phyloP scores from a whole-genome alignment of 2,329 filamentous ascomycete species.

The Botrytis sinoallii region DNA sequence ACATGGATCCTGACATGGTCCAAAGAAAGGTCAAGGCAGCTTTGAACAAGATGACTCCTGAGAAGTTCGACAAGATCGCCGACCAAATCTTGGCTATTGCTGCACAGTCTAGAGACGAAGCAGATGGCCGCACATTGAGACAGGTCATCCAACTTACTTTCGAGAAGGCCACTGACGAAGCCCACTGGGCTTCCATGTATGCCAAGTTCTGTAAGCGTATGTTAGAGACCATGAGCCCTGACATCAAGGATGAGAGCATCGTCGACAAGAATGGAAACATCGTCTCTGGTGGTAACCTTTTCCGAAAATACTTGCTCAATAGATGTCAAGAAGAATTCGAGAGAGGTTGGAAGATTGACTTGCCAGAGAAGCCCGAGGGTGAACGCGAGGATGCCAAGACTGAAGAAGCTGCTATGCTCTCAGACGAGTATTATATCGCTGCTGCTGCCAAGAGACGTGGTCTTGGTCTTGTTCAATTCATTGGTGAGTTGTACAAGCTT shows the following conservation, averaged over 20 bases:
- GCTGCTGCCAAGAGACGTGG: slow-evolving; percentile 94
- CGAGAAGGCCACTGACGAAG: slow-evolving; percentile 97
- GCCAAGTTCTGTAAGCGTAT: slow-evolving; percentile 98
- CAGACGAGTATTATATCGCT: slow-evolving; percentile 93
- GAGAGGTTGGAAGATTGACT: slow-evolving; percentile 89
- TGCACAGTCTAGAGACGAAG: slow-evolving; percentile 91
- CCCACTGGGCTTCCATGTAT: slow-evolving; percentile 98
- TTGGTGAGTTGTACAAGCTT: slow-evolving; percentile 98
- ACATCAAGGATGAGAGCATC: slow-evolving; percentile 94
- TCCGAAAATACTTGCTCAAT: slow-evolving; percentile 98
- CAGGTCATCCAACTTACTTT: slow-evolving; percentile 99
- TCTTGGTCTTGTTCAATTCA: slow-evolving; percentile 97
- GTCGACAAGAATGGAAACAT: slow-evolving; percentile 84
- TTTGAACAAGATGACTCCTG: slow-evolving; percentile 99
- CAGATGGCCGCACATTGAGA: slow-evolving; percentile 87
- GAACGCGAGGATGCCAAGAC: slow-evolving; percentile 52
- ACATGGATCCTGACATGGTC: slow-evolving; percentile 86
- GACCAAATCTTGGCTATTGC: slow-evolving; percentile 92
- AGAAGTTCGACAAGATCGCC: slow-evolving; percentile 96
- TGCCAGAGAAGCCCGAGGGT: slow-evolving; percentile 75
- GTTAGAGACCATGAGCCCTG: slow-evolving; percentile 90
- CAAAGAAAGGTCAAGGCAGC: slow-evolving; percentile 98
- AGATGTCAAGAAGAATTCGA: slow-evolving; percentile 98
- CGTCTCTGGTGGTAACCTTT: slow-evolving; percentile 87
- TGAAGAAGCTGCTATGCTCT: slow-evolving; percentile 77